Conservation (phyloP, 176 grass and related monocot species). For the Pontederia crassipes region DNA sequence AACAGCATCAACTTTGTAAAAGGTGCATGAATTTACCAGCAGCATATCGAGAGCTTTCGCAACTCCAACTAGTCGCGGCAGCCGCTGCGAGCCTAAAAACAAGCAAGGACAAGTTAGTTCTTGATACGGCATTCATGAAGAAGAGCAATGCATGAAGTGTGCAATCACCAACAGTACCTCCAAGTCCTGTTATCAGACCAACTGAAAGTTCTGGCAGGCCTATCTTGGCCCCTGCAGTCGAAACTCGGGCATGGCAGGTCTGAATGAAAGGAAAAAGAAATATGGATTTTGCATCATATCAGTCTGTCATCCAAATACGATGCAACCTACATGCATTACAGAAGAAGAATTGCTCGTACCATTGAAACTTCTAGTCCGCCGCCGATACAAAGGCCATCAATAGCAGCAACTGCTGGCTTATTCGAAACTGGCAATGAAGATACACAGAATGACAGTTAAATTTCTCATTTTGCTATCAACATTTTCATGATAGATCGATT, state of each 20-base stretch:
- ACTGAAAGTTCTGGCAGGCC: constrained; percentile 92
- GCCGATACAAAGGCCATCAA: constrained; percentile 92
- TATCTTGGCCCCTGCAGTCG: constrained; percentile 63
- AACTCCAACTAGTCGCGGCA: too few relatives aligned
- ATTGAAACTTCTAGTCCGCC: constrained; percentile 94
- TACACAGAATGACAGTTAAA: too few relatives aligned
- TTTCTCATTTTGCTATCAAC: too few relatives aligned
- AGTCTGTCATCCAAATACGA: neutral
- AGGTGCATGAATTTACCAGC: too few relatives aligned
- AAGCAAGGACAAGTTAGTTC: too few relatives aligned
- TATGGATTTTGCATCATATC: neutral
- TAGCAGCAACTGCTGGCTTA: constrained; percentile 91
- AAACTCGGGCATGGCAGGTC: constrained; percentile 94
- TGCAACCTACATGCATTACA: neutral
- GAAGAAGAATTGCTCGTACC: constrained; percentile 31
- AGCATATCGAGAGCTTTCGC: too few relatives aligned
- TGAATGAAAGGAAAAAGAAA: constrained; percentile 19
- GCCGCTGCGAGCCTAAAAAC: too few relatives aligned
- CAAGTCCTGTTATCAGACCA: constrained; percentile 88
- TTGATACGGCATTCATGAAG: too few relatives aligned
- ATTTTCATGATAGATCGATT: too few relatives aligned
- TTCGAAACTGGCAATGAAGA: constrained; percentile 40
- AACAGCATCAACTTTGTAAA: too few relatives aligned
- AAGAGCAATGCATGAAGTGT: too few relatives aligned
- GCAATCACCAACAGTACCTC: constrained; percentile 40